phyloP scores from a whole-genome alignment of 306 rosid genomes.

The Ormosia emarginata region DNA sequence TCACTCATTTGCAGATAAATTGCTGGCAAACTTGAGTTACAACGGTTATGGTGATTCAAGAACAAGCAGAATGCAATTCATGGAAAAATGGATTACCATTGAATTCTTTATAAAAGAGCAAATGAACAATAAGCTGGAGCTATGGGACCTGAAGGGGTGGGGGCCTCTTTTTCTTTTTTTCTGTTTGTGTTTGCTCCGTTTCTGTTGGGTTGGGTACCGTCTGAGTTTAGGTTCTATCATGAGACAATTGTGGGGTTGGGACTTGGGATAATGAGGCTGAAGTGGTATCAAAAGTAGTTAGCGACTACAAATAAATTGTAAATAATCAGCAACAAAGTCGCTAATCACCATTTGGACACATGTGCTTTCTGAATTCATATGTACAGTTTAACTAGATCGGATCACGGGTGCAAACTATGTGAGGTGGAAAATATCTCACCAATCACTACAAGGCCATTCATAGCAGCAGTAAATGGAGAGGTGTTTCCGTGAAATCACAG shows the following conservation, averaged over 20 bases:
- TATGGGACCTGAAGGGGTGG: background rate
- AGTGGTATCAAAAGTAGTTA: background rate
- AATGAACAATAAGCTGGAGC: background rate
- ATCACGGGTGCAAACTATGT: conserved; percentile 31
- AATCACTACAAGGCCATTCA: background rate
- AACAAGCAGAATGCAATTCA: conserved; percentile 2
- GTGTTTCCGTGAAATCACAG: conserved; percentile 13
- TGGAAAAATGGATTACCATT: background rate
- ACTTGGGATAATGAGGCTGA: background rate
- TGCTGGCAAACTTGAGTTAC: background rate
- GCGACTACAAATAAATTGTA: background rate
- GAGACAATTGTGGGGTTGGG: background rate
- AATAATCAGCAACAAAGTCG: background rate
- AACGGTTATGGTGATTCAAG: background rate
- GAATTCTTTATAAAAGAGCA: background rate
- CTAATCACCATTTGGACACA: conserved; percentile 23
- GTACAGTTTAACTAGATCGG: background rate
- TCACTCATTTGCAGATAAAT: background rate
- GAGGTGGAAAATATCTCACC: background rate
- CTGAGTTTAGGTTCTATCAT: conserved; percentile 11
- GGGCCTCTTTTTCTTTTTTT: background rate
- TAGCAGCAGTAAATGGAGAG: conserved; percentile 4
- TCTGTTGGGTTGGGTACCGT: background rate
- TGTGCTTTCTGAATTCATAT: conserved; percentile 3
- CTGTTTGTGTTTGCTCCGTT: background rate